A percentile compares a stretch with the other conserved stretches of the same genome.
phyloP scores from a whole-genome alignment of 495 filamentous ascomycete species.

The Bacidia gigantensis region DNA sequence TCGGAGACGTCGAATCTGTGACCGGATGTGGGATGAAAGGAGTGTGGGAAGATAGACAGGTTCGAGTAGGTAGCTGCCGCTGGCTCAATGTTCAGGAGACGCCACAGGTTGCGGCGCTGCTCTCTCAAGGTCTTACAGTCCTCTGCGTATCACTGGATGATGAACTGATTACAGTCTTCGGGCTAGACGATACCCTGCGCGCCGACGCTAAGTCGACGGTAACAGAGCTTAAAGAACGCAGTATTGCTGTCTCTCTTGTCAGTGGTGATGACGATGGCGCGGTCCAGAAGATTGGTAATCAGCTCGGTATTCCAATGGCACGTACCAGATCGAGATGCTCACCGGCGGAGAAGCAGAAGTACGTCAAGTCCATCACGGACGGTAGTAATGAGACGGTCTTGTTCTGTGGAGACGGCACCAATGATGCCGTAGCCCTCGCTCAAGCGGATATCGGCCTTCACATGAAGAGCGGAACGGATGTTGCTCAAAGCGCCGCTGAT shows the following conservation, averaged over 20 bases:
- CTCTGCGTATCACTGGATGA: constrained; percentile 48
- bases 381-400: constrained; percentile 27
- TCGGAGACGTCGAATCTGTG: constrained; percentile 33
- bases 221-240: constrained; percentile 35
- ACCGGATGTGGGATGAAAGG: constrained; percentile 34
- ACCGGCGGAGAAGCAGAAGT: constrained; percentile 49
- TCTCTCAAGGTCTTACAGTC: constrained; percentile 37
- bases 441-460: constrained; percentile 63
- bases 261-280: constrained; percentile 55
- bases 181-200: constrained; percentile 46
- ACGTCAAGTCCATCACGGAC: constrained; percentile 34
- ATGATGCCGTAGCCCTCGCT: constrained; percentile 63
- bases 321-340: constrained; percentile 38
- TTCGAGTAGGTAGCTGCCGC: constrained; percentile 49
- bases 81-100: constrained; percentile 38
- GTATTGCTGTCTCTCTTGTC: constrained; percentile 46
- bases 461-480: constrained; percentile 46
- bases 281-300: constrained; percentile 38
- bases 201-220: constrained; percentile 39
- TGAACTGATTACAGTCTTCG: constrained; percentile 40
- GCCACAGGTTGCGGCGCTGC: constrained; percentile 28
- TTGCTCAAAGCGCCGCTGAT: constrained; percentile 56
- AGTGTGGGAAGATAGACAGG: constrained; percentile 17
- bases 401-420: constrained; percentile 70
- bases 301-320: constrained; percentile 36